These are phyloP conservation scores for Suillus decipiens DNA, from an alignment of 768 basidiomycete genomes.

Conservation along the genomic window DNA sequence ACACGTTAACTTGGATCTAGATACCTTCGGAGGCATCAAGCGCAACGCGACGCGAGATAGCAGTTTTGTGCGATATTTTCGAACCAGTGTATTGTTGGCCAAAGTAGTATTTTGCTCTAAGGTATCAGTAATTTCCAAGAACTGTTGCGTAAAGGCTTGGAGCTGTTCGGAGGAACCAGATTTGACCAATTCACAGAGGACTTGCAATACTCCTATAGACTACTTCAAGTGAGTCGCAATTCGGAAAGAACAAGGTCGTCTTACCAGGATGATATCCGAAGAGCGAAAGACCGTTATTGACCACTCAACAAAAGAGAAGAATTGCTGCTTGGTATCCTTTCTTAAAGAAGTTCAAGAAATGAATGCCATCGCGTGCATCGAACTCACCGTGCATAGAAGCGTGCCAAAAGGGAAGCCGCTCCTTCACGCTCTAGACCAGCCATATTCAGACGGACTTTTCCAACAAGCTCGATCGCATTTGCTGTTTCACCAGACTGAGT, in stretches of 20 bases:
- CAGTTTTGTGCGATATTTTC: slow-evolving; percentile 70
- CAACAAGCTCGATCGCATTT: slow-evolving; percentile 54
- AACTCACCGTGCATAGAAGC: slow-evolving; percentile 75
- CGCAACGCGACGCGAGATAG: slow-evolving; percentile 64
- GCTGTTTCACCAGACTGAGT: slow-evolving; percentile 57
- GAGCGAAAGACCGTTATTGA: slow-evolving; percentile 39
- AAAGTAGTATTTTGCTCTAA: slow-evolving; percentile 46
- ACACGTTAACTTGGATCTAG: slow-evolving; percentile 22
- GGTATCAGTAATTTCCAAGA: slow-evolving; percentile 47
- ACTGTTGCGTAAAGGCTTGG: slow-evolving; percentile 39
- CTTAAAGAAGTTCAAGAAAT: slow-evolving; percentile 34
- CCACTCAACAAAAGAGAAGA: slow-evolving; percentile 56
- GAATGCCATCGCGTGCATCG: not conserved
- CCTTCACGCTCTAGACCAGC: slow-evolving; percentile 87
- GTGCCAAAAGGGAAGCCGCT: slow-evolving; percentile 78
- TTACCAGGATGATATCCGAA: slow-evolving; percentile 54
- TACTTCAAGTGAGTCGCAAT: slow-evolving; percentile 30
- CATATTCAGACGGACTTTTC: slow-evolving; percentile 55
- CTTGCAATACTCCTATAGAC: slow-evolving; percentile 70
- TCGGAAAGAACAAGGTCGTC: slow-evolving; percentile 13
- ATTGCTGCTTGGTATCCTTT: slow-evolving; percentile 55
- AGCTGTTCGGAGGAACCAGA: slow-evolving; percentile 58
- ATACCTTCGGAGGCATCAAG: slow-evolving; percentile 51
- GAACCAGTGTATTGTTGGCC: slow-evolving; percentile 61
- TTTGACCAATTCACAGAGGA: slow-evolving; percentile 70